These are phyloP conservation scores for Brassica incana DNA, from an alignment of 345 rosid genomes.

Conservation along the genomic window DNA sequence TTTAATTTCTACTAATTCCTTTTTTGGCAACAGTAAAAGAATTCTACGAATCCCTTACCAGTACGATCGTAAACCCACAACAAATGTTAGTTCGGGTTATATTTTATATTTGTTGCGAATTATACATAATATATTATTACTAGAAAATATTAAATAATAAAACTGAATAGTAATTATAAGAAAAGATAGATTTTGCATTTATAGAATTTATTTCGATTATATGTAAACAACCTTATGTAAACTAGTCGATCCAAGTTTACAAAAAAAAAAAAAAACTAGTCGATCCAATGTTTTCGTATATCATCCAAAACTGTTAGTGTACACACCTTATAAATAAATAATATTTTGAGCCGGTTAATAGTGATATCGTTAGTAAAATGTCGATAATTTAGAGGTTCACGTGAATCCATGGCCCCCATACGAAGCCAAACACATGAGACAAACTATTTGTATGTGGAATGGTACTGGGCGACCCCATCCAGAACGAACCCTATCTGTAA, in stretches of 20 bases:
- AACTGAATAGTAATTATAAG: not conserved
- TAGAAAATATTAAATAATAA: not conserved
- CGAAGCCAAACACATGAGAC: constrained; percentile 41
- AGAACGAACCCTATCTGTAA: constrained; percentile 37
- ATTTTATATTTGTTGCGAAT: not conserved
- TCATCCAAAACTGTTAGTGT: not conserved
- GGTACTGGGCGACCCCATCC: constrained; percentile 39
- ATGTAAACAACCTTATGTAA: not conserved
- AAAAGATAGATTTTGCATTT: not conserved
- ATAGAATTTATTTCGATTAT: not conserved
- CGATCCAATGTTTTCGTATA: not conserved
- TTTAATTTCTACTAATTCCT: not conserved
- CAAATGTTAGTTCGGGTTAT: not conserved
- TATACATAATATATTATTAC: not conserved
- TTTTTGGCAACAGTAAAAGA: no score
- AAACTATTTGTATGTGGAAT: constrained; percentile 34
- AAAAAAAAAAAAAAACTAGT: not conserved
- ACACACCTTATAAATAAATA: not conserved
- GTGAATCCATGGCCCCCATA: constrained; percentile 41
- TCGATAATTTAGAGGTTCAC: constrained; percentile 39
- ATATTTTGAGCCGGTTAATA: not conserved
- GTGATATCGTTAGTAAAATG: not conserved
- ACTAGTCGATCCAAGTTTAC: no score
- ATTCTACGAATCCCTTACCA: not conserved
- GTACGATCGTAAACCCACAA: constrained; percentile 9